These are phyloP conservation scores for Cynara cardunculus DNA, from an alignment of 129 eudicot species.

Conservation along the genomic window DNA sequence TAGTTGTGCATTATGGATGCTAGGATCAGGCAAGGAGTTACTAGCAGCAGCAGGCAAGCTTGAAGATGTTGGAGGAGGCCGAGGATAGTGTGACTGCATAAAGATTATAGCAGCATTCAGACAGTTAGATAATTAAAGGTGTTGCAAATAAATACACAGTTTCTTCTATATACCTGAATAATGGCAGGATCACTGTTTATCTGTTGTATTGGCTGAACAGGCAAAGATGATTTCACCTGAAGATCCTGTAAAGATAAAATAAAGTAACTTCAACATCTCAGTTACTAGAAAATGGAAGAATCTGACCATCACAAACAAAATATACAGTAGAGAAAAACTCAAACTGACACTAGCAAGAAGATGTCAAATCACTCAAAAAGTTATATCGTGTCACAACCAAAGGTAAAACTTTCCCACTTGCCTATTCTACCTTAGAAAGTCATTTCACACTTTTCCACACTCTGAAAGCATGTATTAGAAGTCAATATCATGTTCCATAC, in stretches of 20 bases:
- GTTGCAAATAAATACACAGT: neutral
- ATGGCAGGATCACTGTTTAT: conserved; percentile 80
- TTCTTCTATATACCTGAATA: conserved; percentile 52
- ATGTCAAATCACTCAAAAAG: no score
- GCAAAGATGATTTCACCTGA: conserved; percentile 77
- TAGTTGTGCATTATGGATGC: conserved; percentile 45
- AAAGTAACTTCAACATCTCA: neutral
- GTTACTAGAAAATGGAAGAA: neutral
- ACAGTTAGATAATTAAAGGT: neutral
- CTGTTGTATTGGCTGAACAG: conserved; percentile 53
- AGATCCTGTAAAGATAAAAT: conserved; percentile 50
- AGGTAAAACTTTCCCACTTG: no score
- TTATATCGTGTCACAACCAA: no score
- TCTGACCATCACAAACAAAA: neutral
- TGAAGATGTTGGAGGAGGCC: conserved; percentile 50
- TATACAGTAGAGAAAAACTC: neutral
- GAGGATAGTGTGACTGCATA: conserved; percentile 84
- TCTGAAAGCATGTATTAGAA: no score
- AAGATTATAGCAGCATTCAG: neutral
- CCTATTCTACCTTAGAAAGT: no score
- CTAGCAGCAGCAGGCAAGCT: conserved; percentile 52
- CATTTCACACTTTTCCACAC: no score
- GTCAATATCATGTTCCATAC: no score
- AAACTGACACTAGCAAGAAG: neutral
- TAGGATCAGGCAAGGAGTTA: conserved; percentile 42